Evolutionary conservation across 768 basidiomycete species (phyloP), one percentile per base, ranked within the genome.

Genomic region (Pulveroboletus frians): DNA sequence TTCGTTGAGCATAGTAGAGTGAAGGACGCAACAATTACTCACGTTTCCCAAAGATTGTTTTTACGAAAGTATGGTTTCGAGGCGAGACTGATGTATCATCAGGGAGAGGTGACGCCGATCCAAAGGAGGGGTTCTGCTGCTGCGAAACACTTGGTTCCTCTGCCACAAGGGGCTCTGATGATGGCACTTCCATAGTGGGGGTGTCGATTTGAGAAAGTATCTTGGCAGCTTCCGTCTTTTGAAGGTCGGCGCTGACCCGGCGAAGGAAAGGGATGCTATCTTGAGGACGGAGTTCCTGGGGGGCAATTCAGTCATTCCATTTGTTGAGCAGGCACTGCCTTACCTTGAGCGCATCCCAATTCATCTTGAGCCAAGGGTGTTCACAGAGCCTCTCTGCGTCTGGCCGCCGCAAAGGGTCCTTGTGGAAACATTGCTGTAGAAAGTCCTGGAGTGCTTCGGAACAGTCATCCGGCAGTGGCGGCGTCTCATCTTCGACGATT

Each of bases 181-280:
- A 73, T 4, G 78, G 68, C 26, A 76, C 61, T 44, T 69, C 67
- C 6, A 43, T 39, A 21, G 63, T 63, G 1, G 50, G 52, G 10
- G 43, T 31, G 48, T 73, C 72, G 47, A 76, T 62, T 35, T 66
- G 64, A n/a, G 75, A 66, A 30, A 76, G 60, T 52, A 80, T 77
- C 43, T 80, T 80, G 43, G 78, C 71, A 38, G 72, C 75, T 41
- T 89, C 87, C 17, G 79, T 73, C 67, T 85, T 88, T 51, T 88
- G 84, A 47, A 91, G 63, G 61, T 96, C 94, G 50, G 83, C 76
- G 64, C 92, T 93, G 62, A 96, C 85, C 4, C 94, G 85, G 27
- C 92, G 85, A 11, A 96, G 74, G 76, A 96, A 96, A 9, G 95
- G 95, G 31, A 97, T 89, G 62, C 90, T 93, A 62, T 98, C 95